phyloP scores from a whole-genome alignment of 257 asterid species.

The Solanum lignicaule region DNA sequence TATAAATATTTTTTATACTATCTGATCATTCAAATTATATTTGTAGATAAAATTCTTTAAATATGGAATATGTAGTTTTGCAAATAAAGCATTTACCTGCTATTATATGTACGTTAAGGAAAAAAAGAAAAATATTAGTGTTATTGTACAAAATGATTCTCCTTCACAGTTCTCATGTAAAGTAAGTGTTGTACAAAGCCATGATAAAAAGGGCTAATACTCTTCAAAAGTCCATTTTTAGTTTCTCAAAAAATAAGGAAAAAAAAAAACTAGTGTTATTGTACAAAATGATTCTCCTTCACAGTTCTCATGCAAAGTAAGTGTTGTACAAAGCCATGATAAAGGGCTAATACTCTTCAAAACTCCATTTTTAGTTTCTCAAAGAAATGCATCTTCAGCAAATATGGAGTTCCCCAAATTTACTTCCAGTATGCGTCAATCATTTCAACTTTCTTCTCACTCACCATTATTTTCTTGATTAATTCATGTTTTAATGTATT shows the following conservation, averaged over 20 bases:
- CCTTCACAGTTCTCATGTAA: neutral
- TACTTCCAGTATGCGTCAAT: neutral
- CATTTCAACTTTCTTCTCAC: neutral
- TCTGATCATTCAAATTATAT: neutral
- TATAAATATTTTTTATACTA: neutral
- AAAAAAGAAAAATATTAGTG: neutral
- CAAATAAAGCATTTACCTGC: neutral
- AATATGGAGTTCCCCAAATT: neutral
- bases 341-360: neutral
- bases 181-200: neutral
- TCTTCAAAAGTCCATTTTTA: neutral
- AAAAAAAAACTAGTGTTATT: neutral
- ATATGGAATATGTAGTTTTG: neutral
- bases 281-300: neutral
- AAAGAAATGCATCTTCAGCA: neutral
- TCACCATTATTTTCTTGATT: neutral
- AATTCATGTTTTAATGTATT: neutral
- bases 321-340: neutral
- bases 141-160: neutral
- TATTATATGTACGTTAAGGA: neutral
- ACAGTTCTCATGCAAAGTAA: neutral
- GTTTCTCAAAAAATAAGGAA: neutral
- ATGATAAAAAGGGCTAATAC: neutral
- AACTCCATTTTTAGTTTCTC: too few species aligned
- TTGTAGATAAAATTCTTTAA: neutral